Base-by-base conservation (phyloP, 1,284 basidiomycete genomes). In the Pyrrhoderma lamaoense region DNA sequence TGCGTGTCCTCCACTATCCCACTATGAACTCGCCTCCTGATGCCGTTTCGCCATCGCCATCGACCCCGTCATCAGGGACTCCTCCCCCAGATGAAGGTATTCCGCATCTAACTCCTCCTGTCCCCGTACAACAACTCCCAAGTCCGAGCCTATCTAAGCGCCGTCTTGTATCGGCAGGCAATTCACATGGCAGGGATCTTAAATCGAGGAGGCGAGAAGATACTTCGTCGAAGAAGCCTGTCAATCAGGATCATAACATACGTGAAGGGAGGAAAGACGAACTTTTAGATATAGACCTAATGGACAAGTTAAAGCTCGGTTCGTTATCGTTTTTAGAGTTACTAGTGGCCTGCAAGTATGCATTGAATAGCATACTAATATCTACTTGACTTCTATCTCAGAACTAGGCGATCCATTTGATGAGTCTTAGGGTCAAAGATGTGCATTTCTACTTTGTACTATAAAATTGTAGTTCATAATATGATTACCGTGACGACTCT, bases 1-100 rank as follows among this genome's bases (percentile, higher is more conserved):
- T 23, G 38, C 39, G 7, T 3, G 35, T 38, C 22, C 19, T 16
- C 14, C 44, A 42, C 3, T 18, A 3, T 38, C 36, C 37, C n/a
- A 50, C 31, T 18, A 58, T 58, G 57, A 55, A 58, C 53, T 58
- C 57, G 21, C 57, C 57, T 31, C 57, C 19, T 27, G 57, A 58
- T 37, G 53, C 54, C 3, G 56, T 54, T 37, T 59, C 57, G 9
- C 57, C 57, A 13, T 57, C 56, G 3, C 51, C 57, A 5, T 59
- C 57, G 25, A 57, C 56, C 14, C 53, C 51, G 21, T 57, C 56
- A 11, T 59, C 57, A 14, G 56, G 54, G 22, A 56, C 57, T 8
- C 57, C 57, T 3, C 45, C 56, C n/a, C 57, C 57, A 34, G 57
- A 58, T 27, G 57, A 58, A 21, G 27, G 21, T 25, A 16, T 44